Conservation (phyloP, 257 asterid genomes). For the Coffea canephora region DNA sequence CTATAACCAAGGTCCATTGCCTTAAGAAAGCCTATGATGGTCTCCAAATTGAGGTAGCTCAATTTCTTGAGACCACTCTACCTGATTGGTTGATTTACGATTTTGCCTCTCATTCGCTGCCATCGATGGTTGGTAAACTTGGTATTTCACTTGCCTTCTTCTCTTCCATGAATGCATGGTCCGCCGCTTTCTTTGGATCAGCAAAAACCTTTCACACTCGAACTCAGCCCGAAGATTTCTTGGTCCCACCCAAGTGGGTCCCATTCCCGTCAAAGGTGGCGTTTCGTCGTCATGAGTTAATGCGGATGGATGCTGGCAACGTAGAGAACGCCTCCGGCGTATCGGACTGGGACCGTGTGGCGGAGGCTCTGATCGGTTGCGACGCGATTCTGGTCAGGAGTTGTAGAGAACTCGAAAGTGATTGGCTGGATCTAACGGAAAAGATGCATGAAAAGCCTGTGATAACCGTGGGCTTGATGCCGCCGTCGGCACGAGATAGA, state of each 20-base stretch:
- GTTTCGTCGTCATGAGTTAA: slow-evolving; percentile 13
- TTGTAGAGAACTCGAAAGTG: slow-evolving; percentile 22
- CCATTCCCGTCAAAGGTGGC: slow-evolving; percentile 14
- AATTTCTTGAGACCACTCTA: slow-evolving; percentile 12
- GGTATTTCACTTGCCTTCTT: slow-evolving; percentile 21
- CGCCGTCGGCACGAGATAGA: slow-evolving; percentile 15
- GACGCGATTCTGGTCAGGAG: slow-evolving; percentile 21
- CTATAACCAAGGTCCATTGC: slow-evolving; percentile 4
- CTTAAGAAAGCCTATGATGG: slow-evolving; percentile 38
- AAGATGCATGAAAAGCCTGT: slow-evolving; percentile 9
- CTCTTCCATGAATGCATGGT: slow-evolving; percentile 11
- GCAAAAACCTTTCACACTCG: slow-evolving; percentile 9
- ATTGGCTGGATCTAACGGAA: slow-evolving; percentile 9
- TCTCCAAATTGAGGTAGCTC: slow-evolving; percentile 18
- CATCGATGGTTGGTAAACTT: slow-evolving; percentile 11
- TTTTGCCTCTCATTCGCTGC: slow-evolving; percentile 25
- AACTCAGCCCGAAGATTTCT: slow-evolving; percentile 16
- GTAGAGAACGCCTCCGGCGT: slow-evolving; percentile 18
- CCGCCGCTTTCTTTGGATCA: slow-evolving; percentile 1
- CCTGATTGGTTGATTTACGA: slow-evolving; percentile 32
- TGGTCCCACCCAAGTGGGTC: slow-evolving; percentile 11
- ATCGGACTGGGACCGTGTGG: slow-evolving; percentile 1
- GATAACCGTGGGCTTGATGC: slow-evolving; percentile 21
- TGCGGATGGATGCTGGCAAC: neutral
- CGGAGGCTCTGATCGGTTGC: neutral